These are phyloP conservation scores for Dactylella cylindrospora DNA, from an alignment of 2,329 filamentous ascomycete genomes.

Conservation along the genomic window DNA sequence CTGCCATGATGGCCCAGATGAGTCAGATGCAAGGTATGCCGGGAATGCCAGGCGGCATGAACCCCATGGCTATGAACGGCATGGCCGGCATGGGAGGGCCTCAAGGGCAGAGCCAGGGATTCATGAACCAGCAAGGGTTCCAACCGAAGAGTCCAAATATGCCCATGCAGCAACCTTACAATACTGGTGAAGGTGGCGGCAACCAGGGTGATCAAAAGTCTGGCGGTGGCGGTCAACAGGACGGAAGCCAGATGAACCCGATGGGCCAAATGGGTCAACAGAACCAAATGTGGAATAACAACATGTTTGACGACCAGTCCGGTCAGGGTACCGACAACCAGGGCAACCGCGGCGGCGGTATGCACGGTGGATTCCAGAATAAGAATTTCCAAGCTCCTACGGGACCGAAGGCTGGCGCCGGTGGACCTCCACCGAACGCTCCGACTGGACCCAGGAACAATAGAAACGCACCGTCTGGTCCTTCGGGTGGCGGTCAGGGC, in stretches of 20 bases:
- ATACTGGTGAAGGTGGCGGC: constrained; percentile 47
- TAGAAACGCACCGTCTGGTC: constrained; percentile 54
- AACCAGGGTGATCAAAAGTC: constrained; percentile 49
- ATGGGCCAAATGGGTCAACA: constrained; percentile 44
- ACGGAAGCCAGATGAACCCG: constrained; percentile 43
- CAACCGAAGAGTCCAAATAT: constrained; percentile 51
- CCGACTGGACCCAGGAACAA: constrained; percentile 91
- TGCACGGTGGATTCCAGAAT: constrained; percentile 54
- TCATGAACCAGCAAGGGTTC: constrained; percentile 56
- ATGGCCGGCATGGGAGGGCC: constrained; percentile 52
- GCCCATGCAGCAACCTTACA: constrained; percentile 52
- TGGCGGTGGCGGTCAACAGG: constrained; percentile 25
- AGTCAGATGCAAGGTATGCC: constrained; percentile 70
- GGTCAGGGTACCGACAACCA: constrained; percentile 32
- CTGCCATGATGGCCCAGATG: constrained; percentile 65
- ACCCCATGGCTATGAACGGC: constrained; percentile 54
- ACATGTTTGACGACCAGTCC: constrained; percentile 40
- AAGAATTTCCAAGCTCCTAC: constrained; percentile 50
- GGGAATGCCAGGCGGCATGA: constrained; percentile 54
- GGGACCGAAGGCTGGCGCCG: constrained; percentile 54
- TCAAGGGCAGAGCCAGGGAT: constrained; percentile 57
- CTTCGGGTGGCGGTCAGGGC: constrained; percentile 13
- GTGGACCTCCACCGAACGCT: constrained; percentile 71
- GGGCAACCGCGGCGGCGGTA: constrained; percentile 22
- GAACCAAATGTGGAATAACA: constrained; percentile 45